Evolutionary conservation across 78 protist genomes (phyloP).

Genomic region (Guillardia theta): DNA sequence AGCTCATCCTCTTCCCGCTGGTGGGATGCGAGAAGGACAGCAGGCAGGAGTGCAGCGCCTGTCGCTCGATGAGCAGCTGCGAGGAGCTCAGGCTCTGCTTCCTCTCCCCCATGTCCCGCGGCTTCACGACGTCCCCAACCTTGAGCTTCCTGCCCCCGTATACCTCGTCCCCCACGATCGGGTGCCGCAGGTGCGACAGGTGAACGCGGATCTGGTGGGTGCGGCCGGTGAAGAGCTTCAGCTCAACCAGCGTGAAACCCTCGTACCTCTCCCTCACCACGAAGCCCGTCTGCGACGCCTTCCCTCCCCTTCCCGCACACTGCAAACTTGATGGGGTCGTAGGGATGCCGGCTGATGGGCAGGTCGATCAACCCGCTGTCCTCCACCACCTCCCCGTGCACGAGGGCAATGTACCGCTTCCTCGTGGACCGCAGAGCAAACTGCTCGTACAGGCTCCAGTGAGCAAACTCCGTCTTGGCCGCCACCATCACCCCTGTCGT

Average conservation of each 20-base stretch:
- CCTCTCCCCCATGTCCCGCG: too few species aligned
- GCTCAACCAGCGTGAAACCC: not conserved
- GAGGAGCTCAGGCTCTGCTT: too few species aligned
- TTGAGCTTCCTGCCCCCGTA: too few species aligned
- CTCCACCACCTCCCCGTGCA: slow-evolving; percentile 1
- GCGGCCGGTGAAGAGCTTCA: slow-evolving; percentile 49
- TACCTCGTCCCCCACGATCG: slow-evolving; percentile 52
- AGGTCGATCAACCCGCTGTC: not conserved
- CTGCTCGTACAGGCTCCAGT: not conserved
- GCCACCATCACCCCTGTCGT: not conserved
- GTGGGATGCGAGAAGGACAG: too few species aligned
- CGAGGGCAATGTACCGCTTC: not conserved
- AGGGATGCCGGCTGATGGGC: not conserved
- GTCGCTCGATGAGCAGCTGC: too few species aligned
- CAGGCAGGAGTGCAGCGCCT: too few species aligned
- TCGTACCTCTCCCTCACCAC: not conserved
- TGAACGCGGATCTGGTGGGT: slow-evolving; percentile 57
- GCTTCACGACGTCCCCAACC: too few species aligned
- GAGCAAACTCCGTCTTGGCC: not conserved
- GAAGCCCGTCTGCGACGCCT: not conserved
- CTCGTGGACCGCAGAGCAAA: not conserved
- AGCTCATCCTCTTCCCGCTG: too few species aligned
- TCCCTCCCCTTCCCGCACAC: not conserved
- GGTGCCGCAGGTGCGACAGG: slow-evolving; percentile 34
- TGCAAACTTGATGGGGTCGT: not conserved